Conservation (phyloP, 139 green algal species). For the Volvox reticuliferus region DNA sequence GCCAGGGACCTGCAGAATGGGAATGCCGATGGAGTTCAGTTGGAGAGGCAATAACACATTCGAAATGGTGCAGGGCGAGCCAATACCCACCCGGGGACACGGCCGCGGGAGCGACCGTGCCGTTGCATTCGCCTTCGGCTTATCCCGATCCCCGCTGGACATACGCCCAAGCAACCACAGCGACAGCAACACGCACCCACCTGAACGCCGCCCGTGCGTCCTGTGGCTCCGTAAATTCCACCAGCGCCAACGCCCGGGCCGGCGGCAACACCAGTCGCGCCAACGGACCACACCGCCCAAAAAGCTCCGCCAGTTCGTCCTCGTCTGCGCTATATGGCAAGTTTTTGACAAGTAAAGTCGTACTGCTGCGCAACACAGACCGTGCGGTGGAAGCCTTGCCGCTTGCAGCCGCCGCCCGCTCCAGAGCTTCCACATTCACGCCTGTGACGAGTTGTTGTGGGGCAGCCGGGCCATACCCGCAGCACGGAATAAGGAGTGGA, state of each 20-base stretch:
- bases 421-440: constrained; percentile 82
- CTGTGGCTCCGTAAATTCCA: constrained; percentile 86
- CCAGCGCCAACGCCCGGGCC: constrained; percentile 90
- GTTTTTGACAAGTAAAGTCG: constrained; percentile 96
- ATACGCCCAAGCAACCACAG: too few species aligned
- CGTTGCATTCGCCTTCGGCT: too few species aligned
- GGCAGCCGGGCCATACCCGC: too few species aligned
- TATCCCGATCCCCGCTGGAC: too few species aligned
- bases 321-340: constrained; percentile 85
- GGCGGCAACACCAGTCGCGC: constrained; percentile 87
- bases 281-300: constrained; percentile 71
- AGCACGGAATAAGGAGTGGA: too few species aligned
- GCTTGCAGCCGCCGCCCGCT: constrained; percentile 78
- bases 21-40: too few species aligned
- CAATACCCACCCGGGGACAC: too few species aligned
- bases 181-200: constrained; percentile 1
- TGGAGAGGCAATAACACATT: too few species aligned
- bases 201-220: constrained; percentile 67
- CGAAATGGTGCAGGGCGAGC: too few species aligned
- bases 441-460: constrained; percentile 45
- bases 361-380: constrained; percentile 74
- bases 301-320: constrained; percentile 79
- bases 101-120: too few species aligned
- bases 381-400: constrained; percentile 62
- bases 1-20: constrained; percentile 75